Percentiles rank a stretch among this genome's conserved stretches.
phyloP scores from a whole-genome alignment of 257 asterid genomes.

The Jacaranda copaia region DNA sequence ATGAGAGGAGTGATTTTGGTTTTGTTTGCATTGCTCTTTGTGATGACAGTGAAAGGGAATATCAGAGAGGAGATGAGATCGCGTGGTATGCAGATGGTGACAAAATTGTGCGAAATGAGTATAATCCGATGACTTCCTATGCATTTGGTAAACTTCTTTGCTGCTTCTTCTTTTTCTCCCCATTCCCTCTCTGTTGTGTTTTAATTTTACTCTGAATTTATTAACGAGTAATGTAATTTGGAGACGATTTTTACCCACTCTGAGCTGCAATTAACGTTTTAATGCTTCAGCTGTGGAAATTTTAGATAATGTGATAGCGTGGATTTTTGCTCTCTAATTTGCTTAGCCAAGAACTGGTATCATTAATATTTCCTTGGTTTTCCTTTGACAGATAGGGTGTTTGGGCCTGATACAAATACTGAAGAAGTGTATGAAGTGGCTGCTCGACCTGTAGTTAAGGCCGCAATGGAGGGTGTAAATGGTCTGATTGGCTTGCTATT shows the following conservation, averaged over 20 bases:
- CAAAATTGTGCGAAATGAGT: conserved; percentile 87
- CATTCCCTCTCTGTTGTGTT: background rate
- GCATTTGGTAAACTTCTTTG: conserved; percentile 75
- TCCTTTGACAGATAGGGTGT: conserved; percentile 74
- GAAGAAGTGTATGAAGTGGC: conserved; percentile 94
- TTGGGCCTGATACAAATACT: conserved; percentile 80
- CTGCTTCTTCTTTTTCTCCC: background rate
- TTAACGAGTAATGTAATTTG: conserved; percentile 4
- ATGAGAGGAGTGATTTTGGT: conserved; percentile 37
- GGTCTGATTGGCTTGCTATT: conserved; percentile 58
- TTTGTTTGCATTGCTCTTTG: conserved; percentile 36
- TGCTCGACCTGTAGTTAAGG: conserved; percentile 92
- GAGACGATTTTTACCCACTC: conserved; percentile 12
- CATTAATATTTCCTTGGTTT: conserved; percentile 5
- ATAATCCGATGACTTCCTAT: conserved; percentile 81
- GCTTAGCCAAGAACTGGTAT: conserved; percentile 27
- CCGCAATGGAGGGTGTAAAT: conserved; percentile 98
- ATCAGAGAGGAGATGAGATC: conserved; percentile 88
- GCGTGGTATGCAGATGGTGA: conserved; percentile 93
- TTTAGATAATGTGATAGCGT: conserved; percentile 15
- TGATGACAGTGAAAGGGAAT: conserved; percentile 85
- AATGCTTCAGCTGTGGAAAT: conserved; percentile 27
- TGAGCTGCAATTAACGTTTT: conserved; percentile 31
- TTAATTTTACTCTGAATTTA: background rate
- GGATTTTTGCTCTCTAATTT: conserved; percentile 19